Evolutionary conservation across 495 filamentous ascomycete genomes (phyloP), one percentile per base, ranked within the genome.

Genomic region (Penicillium coffeae): DNA sequence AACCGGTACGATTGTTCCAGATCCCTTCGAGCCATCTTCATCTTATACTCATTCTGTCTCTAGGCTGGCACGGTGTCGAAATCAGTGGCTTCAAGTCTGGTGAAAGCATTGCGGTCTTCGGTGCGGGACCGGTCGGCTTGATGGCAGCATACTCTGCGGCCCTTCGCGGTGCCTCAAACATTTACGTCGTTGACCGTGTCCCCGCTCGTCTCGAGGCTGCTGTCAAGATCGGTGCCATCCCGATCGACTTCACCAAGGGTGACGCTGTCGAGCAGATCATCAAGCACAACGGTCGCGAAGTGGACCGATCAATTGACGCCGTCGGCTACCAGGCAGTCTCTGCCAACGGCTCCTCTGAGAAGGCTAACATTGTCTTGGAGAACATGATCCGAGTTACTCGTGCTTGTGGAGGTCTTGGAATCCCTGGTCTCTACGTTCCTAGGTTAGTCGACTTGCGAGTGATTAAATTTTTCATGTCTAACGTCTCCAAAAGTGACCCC

Each of bases 141-240:
- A 77, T 83, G 72, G 73, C 74, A 1, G 79, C 79, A 5, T 82
- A 84, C 57, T 75, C 67, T 1, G 79, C 71, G 4, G 51, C 64
- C 3, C 56, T 84, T 16, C 69, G 78, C 1, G 80, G 79, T 4
- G 80, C 78, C 0, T 73, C 68, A 8, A 64, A 63, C 20, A 71
- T 82, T 9, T 83, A 62, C 47, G 74, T 80, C 2, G 74, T 84
- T 2, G 79, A 83, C 47, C 67, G 65, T 16, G 77, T 83, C 0
- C 62, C 65, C n/a, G 75, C 77, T 51, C 63, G 80, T 5, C 57
- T 84, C 8, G 59, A 62, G 0, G 63, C 68, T 3, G 79, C 77
- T 1, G 64, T 76, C 62, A 75, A 70, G 42, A 83, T 84, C 33
- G 77, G 79, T 3, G 66, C 62, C 13, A 66, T 64, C 22, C 54